Evolutionary conservation across 106 monocot species (phyloP).

Genomic region (Dendrobium huoshanense): DNA sequence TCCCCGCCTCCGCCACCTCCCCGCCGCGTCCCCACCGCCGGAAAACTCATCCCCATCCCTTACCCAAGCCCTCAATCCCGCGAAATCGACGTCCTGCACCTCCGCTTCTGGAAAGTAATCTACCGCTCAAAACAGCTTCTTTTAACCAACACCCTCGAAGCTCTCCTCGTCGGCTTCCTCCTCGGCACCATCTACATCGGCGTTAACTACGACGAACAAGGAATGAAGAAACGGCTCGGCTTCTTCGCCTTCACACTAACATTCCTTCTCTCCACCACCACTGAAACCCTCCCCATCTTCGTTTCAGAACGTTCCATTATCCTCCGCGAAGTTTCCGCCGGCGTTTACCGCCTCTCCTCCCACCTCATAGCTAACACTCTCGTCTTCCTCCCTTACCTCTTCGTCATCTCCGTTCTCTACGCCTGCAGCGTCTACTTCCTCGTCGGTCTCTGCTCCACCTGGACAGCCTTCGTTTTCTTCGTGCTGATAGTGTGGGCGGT

Average conservation of each 20-base stretch:
- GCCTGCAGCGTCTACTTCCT: slow-evolving; percentile 72
- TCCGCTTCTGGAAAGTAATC: slow-evolving; percentile 62
- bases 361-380: slow-evolving; percentile 71
- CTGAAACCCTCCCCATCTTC: slow-evolving; percentile 91
- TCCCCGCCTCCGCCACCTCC: background rate
- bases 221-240: slow-evolving; percentile 72
- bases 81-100: slow-evolving; percentile 55
- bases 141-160: slow-evolving; percentile 71
- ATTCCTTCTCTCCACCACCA: slow-evolving; percentile 91
- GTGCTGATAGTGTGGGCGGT: slow-evolving; percentile 69
- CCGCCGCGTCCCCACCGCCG: background rate
- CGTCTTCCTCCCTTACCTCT: slow-evolving; percentile 89
- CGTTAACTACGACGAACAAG: slow-evolving; percentile 47
- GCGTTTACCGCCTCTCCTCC: slow-evolving; percentile 88
- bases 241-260: slow-evolving; percentile 97
- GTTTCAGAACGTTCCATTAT: slow-evolving; percentile 74
- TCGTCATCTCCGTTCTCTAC: slow-evolving; percentile 65
- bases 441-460: slow-evolving; percentile 72
- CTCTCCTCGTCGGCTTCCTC: slow-evolving; percentile 63
- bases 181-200: slow-evolving; percentile 82
- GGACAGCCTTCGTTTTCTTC: slow-evolving; percentile 61
- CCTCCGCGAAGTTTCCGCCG: slow-evolving; percentile 66
- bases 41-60: background rate
- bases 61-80: slow-evolving; percentile 50
- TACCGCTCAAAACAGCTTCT: slow-evolving; percentile 77